phyloP scores from a whole-genome alignment of 371 early-diverging fungal genomes.

The Lichtheimia ramosa region DNA sequence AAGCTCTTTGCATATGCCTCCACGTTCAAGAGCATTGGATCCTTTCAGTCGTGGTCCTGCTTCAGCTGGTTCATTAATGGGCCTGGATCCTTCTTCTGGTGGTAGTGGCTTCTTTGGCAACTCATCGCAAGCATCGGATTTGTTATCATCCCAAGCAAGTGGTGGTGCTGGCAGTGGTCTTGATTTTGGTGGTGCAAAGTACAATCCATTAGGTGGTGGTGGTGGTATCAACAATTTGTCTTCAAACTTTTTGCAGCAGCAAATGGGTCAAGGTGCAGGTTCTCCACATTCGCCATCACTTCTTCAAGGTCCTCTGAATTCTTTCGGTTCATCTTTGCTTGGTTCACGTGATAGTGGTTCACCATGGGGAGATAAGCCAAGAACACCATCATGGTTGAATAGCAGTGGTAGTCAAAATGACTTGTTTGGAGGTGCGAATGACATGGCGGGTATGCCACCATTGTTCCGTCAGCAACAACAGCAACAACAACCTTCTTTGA shows the following conservation, averaged over 20 bases:
- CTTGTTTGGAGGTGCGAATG: constrained; percentile 25
- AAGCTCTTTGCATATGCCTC: constrained; percentile 4
- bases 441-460: constrained; percentile 17
- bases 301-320: constrained; percentile 18
- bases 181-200: constrained; percentile 21
- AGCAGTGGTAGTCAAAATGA: constrained; percentile 20
- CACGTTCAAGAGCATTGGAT: constrained; percentile 17
- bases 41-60: constrained; percentile 24
- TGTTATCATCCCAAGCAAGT: constrained; percentile 9
- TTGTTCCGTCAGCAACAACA: constrained; percentile 24
- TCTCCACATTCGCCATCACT: constrained; percentile 27
- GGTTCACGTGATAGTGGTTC: constrained; percentile 26
- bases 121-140: constrained; percentile 1
- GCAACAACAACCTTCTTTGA: constrained; percentile 21
- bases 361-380: constrained; percentile 30
- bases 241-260: constrained; percentile 21
- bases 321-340: constrained; percentile 26
- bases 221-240: constrained; percentile 12
- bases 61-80: constrained; percentile 21
- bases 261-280: constrained; percentile 14
- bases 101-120: constrained; percentile 18
- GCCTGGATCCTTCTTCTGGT: constrained; percentile 8
- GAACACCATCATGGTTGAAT: constrained; percentile 34
- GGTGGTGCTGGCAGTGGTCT: constrained; percentile 10
- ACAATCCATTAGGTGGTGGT: constrained; percentile 31